Evolutionary conservation across 176 grass and related monocot species (phyloP), one percentile per base, ranked within the genome.

Genomic region (Dactylis glomerata): DNA sequence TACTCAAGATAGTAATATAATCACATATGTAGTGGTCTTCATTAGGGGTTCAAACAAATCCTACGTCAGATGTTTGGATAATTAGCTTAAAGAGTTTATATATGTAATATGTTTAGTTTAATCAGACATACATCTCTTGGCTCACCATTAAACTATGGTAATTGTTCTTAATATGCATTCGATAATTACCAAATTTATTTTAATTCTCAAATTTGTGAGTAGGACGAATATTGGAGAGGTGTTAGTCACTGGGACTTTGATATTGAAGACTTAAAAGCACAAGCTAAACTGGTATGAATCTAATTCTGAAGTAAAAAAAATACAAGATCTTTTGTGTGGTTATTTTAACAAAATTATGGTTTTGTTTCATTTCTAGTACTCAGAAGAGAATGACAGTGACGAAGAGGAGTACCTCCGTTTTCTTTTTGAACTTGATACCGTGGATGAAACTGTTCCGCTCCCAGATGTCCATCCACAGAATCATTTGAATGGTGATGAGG

Each of bases 231-330:
- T 32, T 88, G 86, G 86, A 86, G 87, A 75, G 96, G 96, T 72
- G 87, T 98, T 32, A 98, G 96, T 77, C 82, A 90, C 55, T 98
- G 96, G 96, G 90, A 95, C 50, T 98, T 98, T 65, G 93, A 98
- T 82, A 89, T 98, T 6, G 83, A 88, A 52, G 91, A 93, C 58
- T 86, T 98, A 66, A 98, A 92, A 83, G 89, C 86, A 85, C 96
- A 98, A 68, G 91, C 91, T 44, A 86, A 75, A 71, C 26, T 68
- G 83, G 96, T 98, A 95, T 20, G 19, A 4, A 24, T 31, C 16
- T 47, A 83, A 64, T 76, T 11, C 33, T 28, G 22, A 5, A 82
- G 19, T 66, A n/a, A n/a, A n/a, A n/a, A n/a, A n/a, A n/a, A n/a
- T 57, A 68, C 0, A 51, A 42, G 0, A 20, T 1, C 26, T 4